phyloP scores from a whole-genome alignment of 2,329 filamentous ascomycete species.

The Coleophoma eucalyptorum region DNA sequence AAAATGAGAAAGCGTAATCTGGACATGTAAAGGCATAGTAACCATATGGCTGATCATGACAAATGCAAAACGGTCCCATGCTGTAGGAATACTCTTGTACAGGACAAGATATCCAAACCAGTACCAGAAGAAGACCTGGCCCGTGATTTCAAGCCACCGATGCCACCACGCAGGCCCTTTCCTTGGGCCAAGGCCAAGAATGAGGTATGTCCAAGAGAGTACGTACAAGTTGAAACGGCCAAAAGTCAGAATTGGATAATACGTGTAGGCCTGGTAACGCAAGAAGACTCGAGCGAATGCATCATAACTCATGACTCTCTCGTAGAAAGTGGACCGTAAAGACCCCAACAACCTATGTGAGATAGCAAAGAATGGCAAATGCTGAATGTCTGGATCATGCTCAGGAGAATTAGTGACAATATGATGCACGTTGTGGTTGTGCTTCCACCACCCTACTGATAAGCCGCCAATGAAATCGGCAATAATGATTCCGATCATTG shows the following conservation, averaged over 20 bases:
- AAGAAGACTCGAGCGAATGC: conserved; percentile 66
- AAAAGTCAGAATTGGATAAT: conserved; percentile 77
- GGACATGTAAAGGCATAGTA: conserved; percentile 78
- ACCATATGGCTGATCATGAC: conserved; percentile 77
- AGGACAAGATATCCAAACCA: conserved; percentile 84
- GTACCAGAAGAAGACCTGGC: conserved; percentile 78
- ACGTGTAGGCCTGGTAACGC: conserved; percentile 74
- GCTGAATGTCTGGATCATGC: conserved; percentile 92
- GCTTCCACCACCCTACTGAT: conserved; percentile 96
- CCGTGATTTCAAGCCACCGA: conserved; percentile 72
- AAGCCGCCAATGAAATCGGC: conserved; percentile 87
- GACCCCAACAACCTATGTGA: conserved; percentile 75
- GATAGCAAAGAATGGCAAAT: conserved; percentile 85
- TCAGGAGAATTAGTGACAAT: conserved; percentile 94
- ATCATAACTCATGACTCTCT: conserved; percentile 76
- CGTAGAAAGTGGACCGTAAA: conserved; percentile 79
- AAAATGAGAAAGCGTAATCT: conserved; percentile 90
- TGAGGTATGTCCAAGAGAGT: conserved; percentile 74
- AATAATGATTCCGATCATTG: conserved; percentile 82
- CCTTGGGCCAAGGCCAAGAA: conserved; percentile 65
- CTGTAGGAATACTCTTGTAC: conserved; percentile 68
- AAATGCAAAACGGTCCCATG: conserved; percentile 67
- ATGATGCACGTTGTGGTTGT: conserved; percentile 93
- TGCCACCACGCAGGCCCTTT: conserved; percentile 82
- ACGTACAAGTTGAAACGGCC: conserved; percentile 86